These are phyloP conservation scores for button mushroom (Agaricus bisporus) DNA, from an alignment of 768 basidiomycete genomes.

Conservation along the genomic window DNA sequence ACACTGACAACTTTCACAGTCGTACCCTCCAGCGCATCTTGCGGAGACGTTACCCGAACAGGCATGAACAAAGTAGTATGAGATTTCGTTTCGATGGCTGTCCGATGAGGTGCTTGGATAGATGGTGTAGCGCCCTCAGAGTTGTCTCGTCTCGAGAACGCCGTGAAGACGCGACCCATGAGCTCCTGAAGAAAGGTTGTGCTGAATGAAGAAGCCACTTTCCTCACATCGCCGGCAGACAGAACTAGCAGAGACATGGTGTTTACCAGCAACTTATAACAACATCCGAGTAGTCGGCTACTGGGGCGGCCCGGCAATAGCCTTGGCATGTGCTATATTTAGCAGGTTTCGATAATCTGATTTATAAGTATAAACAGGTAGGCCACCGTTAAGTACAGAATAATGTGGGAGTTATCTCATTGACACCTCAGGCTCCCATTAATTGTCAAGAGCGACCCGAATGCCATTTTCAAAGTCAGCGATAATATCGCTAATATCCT, in stretches of 20 bases:
- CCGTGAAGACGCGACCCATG: conserved; percentile 55
- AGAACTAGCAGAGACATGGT: conserved; percentile 54
- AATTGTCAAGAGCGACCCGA: conserved; percentile 19
- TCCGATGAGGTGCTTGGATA: conserved; percentile 52
- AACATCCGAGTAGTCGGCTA: no score
- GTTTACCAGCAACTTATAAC: no score
- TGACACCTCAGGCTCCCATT: neutral
- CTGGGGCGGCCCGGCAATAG: no score
- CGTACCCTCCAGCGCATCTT: conserved; percentile 33
- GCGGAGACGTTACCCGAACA: conserved; percentile 31
- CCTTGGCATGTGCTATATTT: no score
- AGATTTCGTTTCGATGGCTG: conserved; percentile 40
- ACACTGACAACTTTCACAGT: conserved; percentile 80
- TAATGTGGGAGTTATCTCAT: neutral
- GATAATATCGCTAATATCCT: conserved; percentile 36
- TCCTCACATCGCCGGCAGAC: conserved; percentile 50
- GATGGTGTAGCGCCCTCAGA: conserved; percentile 9
- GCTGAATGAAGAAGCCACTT: conserved; percentile 37
- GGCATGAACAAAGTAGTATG: conserved; percentile 84
- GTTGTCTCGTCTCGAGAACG: conserved; percentile 24
- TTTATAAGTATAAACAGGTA: no score
- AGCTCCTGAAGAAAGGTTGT: conserved; percentile 42
- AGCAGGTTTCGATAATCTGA: no score
- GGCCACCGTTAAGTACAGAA: neutral
- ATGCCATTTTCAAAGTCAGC: conserved; percentile 35